Base-by-base conservation (phyloP, 1,139 yeast species). In the Protomyces lactucae-debilis region DNA sequence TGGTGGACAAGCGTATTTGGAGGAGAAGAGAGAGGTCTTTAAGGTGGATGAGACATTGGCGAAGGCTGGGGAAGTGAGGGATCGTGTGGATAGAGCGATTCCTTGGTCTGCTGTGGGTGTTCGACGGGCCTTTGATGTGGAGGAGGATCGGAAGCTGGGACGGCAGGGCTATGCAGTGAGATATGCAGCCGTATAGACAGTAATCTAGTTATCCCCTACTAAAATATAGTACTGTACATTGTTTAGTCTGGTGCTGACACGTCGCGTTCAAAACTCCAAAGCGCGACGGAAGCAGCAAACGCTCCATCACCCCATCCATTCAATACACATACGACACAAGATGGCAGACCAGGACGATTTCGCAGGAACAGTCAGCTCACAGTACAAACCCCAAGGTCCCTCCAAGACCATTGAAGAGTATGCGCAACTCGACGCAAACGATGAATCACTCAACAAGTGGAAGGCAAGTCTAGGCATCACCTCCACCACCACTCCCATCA, bases 371-470 rank as follows among this genome's bases (percentile, higher is more conserved):
- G 12, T 5, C 18, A 43, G 52, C 4, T 6, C 52, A 4, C 52
- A 52, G 21, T 59, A 59, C 53, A 39, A 52, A 21, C 63, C 63
- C 5, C 45, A 55, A 28, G 83, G 88, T 3, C 93, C 87, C 69
- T 90, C 90, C 79, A 90, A 90, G 74, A 88, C 96, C 43, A 82
- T 91, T 65, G 92, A 84, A 60, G 97, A 91, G 74, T 91, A 91
- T 76, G 83, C 88, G 67, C 45, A 70, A 32, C 67, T 91, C 70
- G 98, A 91, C 74, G 95, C 95, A 6, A 89, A 90, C 71, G 98
- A 91, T 74, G 97, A 89, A 76, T 87, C 95, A 52, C 80, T 92
- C 70, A 89, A 88, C 69, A 89, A 88, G 75, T 92, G 98, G 98
- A 92, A 92, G 76, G 90, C 86, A 66, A 87, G 96, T 1, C 79